Evolutionary conservation across 2,329 filamentous ascomycete species (phyloP).

Genomic region (Teratosphaeria viscida): DNA sequence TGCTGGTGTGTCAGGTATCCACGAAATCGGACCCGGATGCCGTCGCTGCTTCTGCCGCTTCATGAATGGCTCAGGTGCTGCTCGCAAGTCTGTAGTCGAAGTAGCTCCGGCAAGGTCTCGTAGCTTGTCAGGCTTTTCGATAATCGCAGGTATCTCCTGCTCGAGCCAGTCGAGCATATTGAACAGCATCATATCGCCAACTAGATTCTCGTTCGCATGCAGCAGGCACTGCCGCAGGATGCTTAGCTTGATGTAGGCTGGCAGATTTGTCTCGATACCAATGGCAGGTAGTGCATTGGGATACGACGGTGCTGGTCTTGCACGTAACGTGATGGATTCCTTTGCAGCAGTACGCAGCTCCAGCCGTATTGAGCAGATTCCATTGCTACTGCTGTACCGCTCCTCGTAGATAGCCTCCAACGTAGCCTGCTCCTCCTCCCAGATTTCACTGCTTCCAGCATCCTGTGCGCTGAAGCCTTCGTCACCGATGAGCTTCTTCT

Average conservation of each 20-base stretch:
- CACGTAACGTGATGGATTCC: conserved; percentile 46
- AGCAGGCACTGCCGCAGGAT: conserved; percentile 67
- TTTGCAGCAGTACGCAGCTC: conserved; percentile 37
- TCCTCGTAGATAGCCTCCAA: conserved; percentile 80
- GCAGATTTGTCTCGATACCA: conserved; percentile 57
- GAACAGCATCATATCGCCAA: conserved; percentile 85
- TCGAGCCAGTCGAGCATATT: conserved; percentile 88
- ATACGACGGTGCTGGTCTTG: conserved; percentile 63
- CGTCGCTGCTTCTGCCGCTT: conserved; percentile 6
- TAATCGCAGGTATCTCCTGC: conserved; percentile 67
- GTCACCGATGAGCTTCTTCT: conserved; percentile 52
- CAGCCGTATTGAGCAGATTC: conserved; percentile 60
- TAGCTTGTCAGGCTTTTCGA: conserved; percentile 73
- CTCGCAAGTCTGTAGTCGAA: conserved; percentile 40
- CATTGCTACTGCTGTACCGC: conserved; percentile 44
- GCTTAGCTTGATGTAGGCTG: conserved; percentile 87
- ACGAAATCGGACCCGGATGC: conserved; percentile 50
- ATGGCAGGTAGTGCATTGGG: conserved; percentile 59
- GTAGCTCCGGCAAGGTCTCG: conserved; percentile 74
- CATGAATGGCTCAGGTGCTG: conserved; percentile 19
- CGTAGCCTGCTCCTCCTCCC: conserved; percentile 77
- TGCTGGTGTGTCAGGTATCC: conserved; percentile 46
- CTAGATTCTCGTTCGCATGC: conserved; percentile 58
- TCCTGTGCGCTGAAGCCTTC: conserved; percentile 17
- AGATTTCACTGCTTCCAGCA: conserved; percentile 38